These are phyloP conservation scores for Cephaloascus fragrans DNA, from an alignment of 805 yeast species.

Conservation along the genomic window DNA sequence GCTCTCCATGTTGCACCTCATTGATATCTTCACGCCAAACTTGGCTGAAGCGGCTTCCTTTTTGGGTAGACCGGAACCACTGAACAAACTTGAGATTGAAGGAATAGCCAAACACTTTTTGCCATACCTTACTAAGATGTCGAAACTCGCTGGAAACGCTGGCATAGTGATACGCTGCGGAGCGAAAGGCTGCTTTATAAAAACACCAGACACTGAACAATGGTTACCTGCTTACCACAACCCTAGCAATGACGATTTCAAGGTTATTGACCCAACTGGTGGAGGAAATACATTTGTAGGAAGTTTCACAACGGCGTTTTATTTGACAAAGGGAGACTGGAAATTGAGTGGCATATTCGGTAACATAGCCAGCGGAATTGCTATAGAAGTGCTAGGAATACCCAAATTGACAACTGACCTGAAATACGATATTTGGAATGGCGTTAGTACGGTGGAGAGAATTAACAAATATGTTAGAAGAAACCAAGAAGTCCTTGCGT, in stretches of 20 bases:
- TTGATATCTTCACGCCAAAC: slow-evolving; percentile 73
- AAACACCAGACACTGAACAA: slow-evolving; percentile 14
- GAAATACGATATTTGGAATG: slow-evolving; percentile 50
- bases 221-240: slow-evolving; percentile 75
- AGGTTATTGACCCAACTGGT: slow-evolving; percentile 32
- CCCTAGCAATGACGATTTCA: slow-evolving; percentile 14
- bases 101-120: slow-evolving; percentile 29
- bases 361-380: slow-evolving; percentile 67
- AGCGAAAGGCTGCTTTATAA: slow-evolving; percentile 50
- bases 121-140: slow-evolving; percentile 24
- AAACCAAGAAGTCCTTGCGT: no score
- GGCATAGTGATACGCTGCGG: slow-evolving; percentile 73
- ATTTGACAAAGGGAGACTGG: slow-evolving; percentile 37
- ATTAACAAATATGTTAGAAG: slow-evolving; percentile 24
- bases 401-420: slow-evolving; percentile 29
- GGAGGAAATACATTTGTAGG: slow-evolving; percentile 37
- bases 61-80: slow-evolving; percentile 39
- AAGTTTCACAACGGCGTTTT: slow-evolving; percentile 42
- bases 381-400: slow-evolving; percentile 75
- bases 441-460: slow-evolving; percentile 32
- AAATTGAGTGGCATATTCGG: slow-evolving; percentile 54
- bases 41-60: slow-evolving; percentile 71
- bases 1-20: slow-evolving; percentile 23
- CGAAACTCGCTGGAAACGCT: slow-evolving; percentile 15
- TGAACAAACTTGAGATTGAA: slow-evolving; percentile 26